These are phyloP conservation scores for Serendipita indica DNA, from an alignment of 768 basidiomycete species.

Conservation along the genomic window DNA sequence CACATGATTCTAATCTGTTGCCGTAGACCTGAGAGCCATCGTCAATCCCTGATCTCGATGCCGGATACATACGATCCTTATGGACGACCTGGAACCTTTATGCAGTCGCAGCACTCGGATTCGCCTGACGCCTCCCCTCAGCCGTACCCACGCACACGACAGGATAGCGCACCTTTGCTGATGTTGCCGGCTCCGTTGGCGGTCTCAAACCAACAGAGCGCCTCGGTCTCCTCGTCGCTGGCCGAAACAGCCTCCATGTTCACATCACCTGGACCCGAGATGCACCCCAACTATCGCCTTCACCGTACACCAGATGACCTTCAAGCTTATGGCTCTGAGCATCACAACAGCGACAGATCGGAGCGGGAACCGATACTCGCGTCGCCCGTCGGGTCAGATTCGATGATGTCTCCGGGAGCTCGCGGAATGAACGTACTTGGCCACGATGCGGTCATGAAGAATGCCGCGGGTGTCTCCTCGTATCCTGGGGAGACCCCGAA, in stretches of 20 bases:
- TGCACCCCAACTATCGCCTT: slow-evolving; percentile 30
- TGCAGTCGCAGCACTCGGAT: slow-evolving; percentile 3
- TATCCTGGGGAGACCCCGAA: slow-evolving; percentile 37
- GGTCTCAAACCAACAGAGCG: slow-evolving; percentile 26
- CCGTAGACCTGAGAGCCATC: slow-evolving; percentile 23
- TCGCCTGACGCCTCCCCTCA: slow-evolving; percentile 11
- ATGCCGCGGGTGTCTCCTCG: slow-evolving; percentile 24
- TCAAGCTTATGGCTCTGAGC: not conserved
- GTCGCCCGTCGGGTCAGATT: slow-evolving; percentile 4
- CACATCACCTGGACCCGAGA: slow-evolving; percentile 13
- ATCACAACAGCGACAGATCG: slow-evolving; percentile 7
- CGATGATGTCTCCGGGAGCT: not conserved
- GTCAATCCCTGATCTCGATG: slow-evolving; percentile 67
- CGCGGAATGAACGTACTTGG: slow-evolving; percentile 8
- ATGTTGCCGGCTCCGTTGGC: slow-evolving; percentile 65
- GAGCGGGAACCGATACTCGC: slow-evolving; percentile 4
- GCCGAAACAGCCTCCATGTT: slow-evolving; percentile 17
- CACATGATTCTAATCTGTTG: slow-evolving; percentile 18
- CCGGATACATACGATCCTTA: slow-evolving; percentile 50
- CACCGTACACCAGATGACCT: slow-evolving; percentile 19
- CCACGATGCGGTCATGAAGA: slow-evolving; percentile 29
- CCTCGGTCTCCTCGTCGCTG: slow-evolving; percentile 19
- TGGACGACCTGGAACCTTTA: slow-evolving; percentile 11
- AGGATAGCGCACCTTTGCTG: slow-evolving; percentile 55
- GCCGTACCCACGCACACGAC: slow-evolving; percentile 33